Evolutionary conservation across 2,329 filamentous ascomycete genomes (phyloP).

Genomic region (Talaromyces sp.): DNA sequence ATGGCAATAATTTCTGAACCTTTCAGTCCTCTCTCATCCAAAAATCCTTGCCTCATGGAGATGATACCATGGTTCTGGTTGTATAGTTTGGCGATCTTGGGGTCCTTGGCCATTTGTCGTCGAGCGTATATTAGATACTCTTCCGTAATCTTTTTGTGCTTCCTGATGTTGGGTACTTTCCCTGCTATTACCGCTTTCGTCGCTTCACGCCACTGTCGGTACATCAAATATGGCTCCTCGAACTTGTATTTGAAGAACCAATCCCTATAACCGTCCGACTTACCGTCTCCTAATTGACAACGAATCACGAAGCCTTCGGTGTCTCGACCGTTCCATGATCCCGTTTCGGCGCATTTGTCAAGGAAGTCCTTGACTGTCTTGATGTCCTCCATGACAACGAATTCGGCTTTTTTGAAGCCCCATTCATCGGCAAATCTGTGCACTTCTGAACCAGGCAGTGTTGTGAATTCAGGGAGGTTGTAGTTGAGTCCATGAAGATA

Average conservation of each 20-base stretch:
- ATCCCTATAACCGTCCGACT: constrained; percentile 63
- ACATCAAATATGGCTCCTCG: constrained; percentile 97
- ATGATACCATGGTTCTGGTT: constrained; percentile 94
- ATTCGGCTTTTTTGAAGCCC: constrained; percentile 88
- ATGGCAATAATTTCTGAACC: constrained; percentile 85
- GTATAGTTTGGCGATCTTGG: constrained; percentile 67
- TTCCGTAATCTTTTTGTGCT: constrained; percentile 84
- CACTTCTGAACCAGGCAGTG: constrained; percentile 77
- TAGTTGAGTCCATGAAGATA: constrained; percentile 96
- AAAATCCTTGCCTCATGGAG: constrained; percentile 79
- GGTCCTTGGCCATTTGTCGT: constrained; percentile 66
- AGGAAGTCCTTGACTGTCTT: constrained; percentile 73
- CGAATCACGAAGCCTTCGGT: constrained; percentile 96
- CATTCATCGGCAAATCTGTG: constrained; percentile 86
- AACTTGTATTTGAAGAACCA: constrained; percentile 99
- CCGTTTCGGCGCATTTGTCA: constrained; percentile 79
- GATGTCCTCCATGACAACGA: constrained; percentile 72
- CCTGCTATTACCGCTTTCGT: constrained; percentile 83
- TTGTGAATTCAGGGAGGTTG: constrained; percentile 88
- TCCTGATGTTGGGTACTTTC: constrained; percentile 71
- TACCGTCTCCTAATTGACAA: constrained; percentile 63
- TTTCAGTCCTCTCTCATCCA: constrained; percentile 76
- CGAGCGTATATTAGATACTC: constrained; percentile 84
- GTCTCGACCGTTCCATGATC: constrained; percentile 83
- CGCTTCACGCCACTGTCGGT: constrained; percentile 96